A percentile compares a stretch with the other conserved stretches of the same genome.
These are phyloP conservation scores for Radiomyces spectabilis DNA, from an alignment of 192 early-diverging fungal species.

Conservation along the genomic window DNA sequence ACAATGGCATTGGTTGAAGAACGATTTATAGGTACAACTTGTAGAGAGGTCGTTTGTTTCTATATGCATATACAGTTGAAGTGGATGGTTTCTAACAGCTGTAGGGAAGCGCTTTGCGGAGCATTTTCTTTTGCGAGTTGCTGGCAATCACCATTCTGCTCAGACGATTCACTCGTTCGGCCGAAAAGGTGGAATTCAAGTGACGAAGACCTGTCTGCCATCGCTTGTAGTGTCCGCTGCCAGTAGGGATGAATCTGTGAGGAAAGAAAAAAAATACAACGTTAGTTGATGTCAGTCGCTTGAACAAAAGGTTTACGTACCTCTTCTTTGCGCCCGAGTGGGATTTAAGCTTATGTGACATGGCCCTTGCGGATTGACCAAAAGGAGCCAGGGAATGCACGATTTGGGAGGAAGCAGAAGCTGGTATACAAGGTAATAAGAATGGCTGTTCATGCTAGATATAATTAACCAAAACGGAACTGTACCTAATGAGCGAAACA, in stretches of 20 bases:
- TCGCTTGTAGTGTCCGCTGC: slow-evolving; percentile 32
- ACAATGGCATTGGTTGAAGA: too few relatives aligned
- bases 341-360: slow-evolving; percentile 29
- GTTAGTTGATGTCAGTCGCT: neutral
- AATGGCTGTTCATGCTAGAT: too few relatives aligned
- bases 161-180: slow-evolving; percentile 25
- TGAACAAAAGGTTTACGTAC: neutral
- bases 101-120: slow-evolving; percentile 30
- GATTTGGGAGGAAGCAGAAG: neutral
- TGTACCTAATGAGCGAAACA: slow-evolving; percentile 7
- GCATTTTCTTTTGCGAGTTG: slow-evolving; percentile 30
- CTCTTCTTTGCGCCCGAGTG: slow-evolving; percentile 37
- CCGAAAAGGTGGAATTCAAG: slow-evolving; percentile 25
- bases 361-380: slow-evolving; percentile 18
- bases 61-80: too few relatives aligned
- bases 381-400: slow-evolving; percentile 10
- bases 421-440: neutral
- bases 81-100: too few relatives aligned
- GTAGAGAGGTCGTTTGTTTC: too few relatives aligned
- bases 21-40: too few relatives aligned
- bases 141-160: slow-evolving; percentile 8
- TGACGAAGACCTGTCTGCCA: slow-evolving; percentile 33
- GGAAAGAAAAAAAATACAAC: neutral
- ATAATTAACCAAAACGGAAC: neutral
- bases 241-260: slow-evolving; percentile 27